phyloP scores from a whole-genome alignment of 306 rosid genomes.

The Cicer bijugum region DNA sequence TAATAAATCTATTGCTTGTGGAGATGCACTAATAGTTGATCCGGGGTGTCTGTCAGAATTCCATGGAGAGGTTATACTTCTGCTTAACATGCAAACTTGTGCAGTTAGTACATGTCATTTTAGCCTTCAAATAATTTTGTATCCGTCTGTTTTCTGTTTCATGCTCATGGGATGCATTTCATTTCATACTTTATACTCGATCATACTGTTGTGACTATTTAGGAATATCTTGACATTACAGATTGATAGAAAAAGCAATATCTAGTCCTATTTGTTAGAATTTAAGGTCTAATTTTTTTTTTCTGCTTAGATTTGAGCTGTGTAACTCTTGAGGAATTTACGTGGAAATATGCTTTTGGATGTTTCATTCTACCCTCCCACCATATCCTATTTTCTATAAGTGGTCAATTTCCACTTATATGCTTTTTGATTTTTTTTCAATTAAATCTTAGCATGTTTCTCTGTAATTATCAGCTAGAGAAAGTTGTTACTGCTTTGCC shows the following conservation, averaged over 20 bases:
- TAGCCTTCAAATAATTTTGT: conserved; percentile 34
- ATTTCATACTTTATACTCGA: conserved; percentile 34
- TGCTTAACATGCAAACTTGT: conserved; percentile 26
- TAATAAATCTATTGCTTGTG: conserved; percentile 57
- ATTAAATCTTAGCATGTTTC: conserved; percentile 39
- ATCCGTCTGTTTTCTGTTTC: conserved; percentile 31
- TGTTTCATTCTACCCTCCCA: conserved; percentile 23
- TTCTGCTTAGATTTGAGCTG: conserved; percentile 12
- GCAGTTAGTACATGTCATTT: conserved; percentile 24
- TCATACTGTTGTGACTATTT: conserved; percentile 4
- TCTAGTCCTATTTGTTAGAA: conserved; percentile 24
- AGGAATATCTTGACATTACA: not conserved
- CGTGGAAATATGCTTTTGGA: conserved; percentile 16
- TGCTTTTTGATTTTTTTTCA: conserved; percentile 30
- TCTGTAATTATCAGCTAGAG: conserved; percentile 65
- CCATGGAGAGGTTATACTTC: conserved; percentile 77
- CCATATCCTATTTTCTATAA: conserved; percentile 26
- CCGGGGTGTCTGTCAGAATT: conserved; percentile 78
- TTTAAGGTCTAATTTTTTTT: conserved; percentile 15
- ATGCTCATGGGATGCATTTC: conserved; percentile 30
- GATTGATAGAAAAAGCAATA: conserved; percentile 29
- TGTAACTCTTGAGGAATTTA: conserved; percentile 18
- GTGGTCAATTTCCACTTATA: conserved; percentile 22
- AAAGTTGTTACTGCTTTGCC: conserved; percentile 76
- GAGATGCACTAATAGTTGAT: conserved; percentile 90